Conservation (phyloP, 2,329 filamentous ascomycete species). For the Paecilomyces niveus region DNA sequence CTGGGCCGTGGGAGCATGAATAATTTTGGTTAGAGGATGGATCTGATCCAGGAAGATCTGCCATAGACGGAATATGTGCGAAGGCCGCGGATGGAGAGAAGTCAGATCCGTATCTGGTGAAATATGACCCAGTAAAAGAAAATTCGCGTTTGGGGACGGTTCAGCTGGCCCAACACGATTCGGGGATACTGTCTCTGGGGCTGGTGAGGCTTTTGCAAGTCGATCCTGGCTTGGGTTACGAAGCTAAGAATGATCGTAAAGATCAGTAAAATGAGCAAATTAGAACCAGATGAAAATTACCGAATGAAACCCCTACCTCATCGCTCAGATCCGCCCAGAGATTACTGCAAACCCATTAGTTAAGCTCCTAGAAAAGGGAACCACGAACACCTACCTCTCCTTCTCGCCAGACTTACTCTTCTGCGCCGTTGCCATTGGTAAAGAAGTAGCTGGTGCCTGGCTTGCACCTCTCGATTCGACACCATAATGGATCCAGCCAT, state of each 20-base stretch:
- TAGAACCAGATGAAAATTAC: background rate
- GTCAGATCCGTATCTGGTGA: constrained; percentile 30
- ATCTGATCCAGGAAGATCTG: constrained; percentile 19
- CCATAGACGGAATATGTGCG: constrained; percentile 19
- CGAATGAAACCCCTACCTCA: background rate
- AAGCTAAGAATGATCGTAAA: background rate
- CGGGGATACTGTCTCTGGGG: background rate
- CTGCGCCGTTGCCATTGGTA: background rate
- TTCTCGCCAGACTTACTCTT: background rate
- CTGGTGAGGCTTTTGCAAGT: background rate
- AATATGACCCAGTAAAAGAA: background rate
- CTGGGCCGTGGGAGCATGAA: constrained; percentile 55
- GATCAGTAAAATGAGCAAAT: background rate
- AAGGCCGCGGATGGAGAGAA: constrained; percentile 26
- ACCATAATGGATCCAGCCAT: constrained; percentile 7
- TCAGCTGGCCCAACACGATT: background rate
- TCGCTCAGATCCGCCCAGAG: constrained; percentile 2
- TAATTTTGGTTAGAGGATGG: constrained; percentile 66
- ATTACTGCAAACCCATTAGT: constrained; percentile 1
- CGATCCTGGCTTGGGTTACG: constrained; percentile 1
- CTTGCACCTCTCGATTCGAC: background rate
- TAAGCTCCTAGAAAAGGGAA: background rate
- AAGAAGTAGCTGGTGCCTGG: background rate
- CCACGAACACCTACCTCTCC: background rate
- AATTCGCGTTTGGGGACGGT: background rate